phyloP scores from a whole-genome alignment of 169 alveolate genomes.

The Plasmodium coatneyi region DNA sequence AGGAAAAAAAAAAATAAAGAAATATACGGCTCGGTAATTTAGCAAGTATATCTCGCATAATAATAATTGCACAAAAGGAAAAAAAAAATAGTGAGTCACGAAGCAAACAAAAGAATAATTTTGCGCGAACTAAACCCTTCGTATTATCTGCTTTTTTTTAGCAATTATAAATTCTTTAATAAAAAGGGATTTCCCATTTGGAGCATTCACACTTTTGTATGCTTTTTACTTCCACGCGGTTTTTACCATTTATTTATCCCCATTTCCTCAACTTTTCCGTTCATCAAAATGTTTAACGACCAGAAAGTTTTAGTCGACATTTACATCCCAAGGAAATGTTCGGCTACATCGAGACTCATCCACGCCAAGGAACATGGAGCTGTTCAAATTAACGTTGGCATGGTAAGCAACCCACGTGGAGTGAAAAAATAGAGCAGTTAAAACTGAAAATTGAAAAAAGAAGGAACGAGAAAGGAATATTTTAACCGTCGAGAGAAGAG shows the following conservation, averaged over 20 bases:
- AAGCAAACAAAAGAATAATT: background rate
- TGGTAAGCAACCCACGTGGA: constrained; percentile 77
- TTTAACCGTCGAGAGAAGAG: background rate
- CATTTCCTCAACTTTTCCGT: constrained; percentile 75
- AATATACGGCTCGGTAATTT: background rate
- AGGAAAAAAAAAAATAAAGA: background rate
- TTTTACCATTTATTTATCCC: background rate
- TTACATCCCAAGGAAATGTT: constrained; percentile 96
- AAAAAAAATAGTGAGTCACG: background rate
- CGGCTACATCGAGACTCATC: constrained; percentile 94
- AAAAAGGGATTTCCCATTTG: background rate
- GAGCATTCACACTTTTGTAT: background rate
- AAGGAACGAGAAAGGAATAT: background rate
- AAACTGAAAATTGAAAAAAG: background rate
- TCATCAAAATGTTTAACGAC: constrained; percentile 88
- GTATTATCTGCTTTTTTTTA: background rate
- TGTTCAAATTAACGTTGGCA: constrained; percentile 93
- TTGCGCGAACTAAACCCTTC: background rate
- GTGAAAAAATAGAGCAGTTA: background rate
- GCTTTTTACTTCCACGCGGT: background rate
- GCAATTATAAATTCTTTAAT: background rate
- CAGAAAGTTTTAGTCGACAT: constrained; percentile 94
- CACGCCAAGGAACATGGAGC: constrained; percentile 95
- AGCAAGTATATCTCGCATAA: background rate
- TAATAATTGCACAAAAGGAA: background rate